Evolutionary conservation across 192 early-diverging fungal genomes (phyloP), one percentile per base, ranked within the genome.

Genomic region (Entrophospora sp.): DNA sequence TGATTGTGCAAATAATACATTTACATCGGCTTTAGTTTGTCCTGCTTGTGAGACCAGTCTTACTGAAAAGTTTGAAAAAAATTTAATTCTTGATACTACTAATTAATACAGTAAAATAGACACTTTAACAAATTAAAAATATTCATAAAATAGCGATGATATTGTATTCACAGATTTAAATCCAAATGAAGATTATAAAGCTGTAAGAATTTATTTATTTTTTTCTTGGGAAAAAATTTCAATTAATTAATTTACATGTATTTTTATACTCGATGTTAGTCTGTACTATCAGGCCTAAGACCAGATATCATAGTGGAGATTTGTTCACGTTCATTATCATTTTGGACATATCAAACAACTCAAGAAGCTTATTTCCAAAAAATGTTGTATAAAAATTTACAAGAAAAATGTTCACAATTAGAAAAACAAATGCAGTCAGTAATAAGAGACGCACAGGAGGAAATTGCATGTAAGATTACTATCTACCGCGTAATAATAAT

Each of bases 231-330:
- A 10, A 7, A 27, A 9, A 13, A 14, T 53, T 5, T 14, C 28
- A 16, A 38, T n/a, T 42, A 7, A 42, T 25, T 30, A 16, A 27
- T 7, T 36, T 18, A 24, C 36, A 30, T 27, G 9, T 61, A 51
- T 22, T 28, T 12, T 34, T 30, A 32, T 52, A 22, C 14, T 14
- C n/a, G n/a, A 36, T 70, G 46, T 18, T 57, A 82, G 82, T 77
- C 80, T 8, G 78, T 86, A 24, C 77, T 89, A 35, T 84, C 86
- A 20, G 87, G 85, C 16, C 68, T 89, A n/a, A 68, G 74, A 12
- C 87, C 87, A 1, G 72, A 78, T 31, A 63, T 77, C 18, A 75
- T 89, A 8, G 68, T 83, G 73, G 87, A 87, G 55, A 87, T 87
- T 10, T 85, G 83, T 46, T 77, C 76, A 27, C 79, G 83, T 3